Percentiles rank a stretch among this genome's conserved stretches.
Conservation (phyloP, 2,329 filamentous ascomycete species). For the Setomelanomma holmii region DNA sequence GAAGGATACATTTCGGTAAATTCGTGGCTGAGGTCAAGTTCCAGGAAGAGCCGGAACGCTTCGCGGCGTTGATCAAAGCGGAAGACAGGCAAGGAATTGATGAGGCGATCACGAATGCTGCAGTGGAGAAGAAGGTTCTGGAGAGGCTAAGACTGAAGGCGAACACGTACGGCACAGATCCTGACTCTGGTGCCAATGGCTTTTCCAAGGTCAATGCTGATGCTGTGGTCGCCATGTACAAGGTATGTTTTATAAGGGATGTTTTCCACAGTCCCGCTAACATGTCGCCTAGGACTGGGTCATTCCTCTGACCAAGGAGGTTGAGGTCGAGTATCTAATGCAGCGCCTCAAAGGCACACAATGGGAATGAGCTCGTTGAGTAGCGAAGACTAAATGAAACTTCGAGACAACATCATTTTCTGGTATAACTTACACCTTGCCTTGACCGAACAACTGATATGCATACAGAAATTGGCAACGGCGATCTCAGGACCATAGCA, state of each 20-base stretch:
- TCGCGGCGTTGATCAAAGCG: slow-evolving; percentile 81
- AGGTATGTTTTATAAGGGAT: slow-evolving; percentile 22
- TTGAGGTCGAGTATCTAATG: slow-evolving; percentile 98
- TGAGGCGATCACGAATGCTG: slow-evolving; percentile 86
- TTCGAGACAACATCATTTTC: neutral
- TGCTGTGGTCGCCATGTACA: slow-evolving; percentile 60
- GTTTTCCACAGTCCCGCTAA: neutral
- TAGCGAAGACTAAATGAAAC: neutral
- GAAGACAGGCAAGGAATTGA: slow-evolving; percentile 83
- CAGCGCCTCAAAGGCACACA: slow-evolving; percentile 73
- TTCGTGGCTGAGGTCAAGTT: slow-evolving; percentile 98
- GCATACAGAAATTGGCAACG: no score
- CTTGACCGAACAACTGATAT: neutral
- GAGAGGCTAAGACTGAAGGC: slow-evolving; percentile 88
- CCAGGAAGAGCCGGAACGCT: slow-evolving; percentile 78
- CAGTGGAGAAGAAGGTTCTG: slow-evolving; percentile 90
- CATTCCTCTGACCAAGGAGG: slow-evolving; percentile 96
- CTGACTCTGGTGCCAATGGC: slow-evolving; percentile 66
- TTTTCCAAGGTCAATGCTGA: slow-evolving; percentile 87
- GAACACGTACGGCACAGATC: slow-evolving; percentile 91
- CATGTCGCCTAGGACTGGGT: slow-evolving; percentile 70
- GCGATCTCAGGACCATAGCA: no score
- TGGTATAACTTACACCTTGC: neutral
- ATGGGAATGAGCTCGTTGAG: slow-evolving; percentile 46
- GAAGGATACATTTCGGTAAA: slow-evolving; percentile 96